Percentiles rank a stretch among this genome's conserved stretches.
phyloP scores from a whole-genome alignment of 495 filamentous ascomycete genomes.

The Rhizodiscina lignyota region DNA sequence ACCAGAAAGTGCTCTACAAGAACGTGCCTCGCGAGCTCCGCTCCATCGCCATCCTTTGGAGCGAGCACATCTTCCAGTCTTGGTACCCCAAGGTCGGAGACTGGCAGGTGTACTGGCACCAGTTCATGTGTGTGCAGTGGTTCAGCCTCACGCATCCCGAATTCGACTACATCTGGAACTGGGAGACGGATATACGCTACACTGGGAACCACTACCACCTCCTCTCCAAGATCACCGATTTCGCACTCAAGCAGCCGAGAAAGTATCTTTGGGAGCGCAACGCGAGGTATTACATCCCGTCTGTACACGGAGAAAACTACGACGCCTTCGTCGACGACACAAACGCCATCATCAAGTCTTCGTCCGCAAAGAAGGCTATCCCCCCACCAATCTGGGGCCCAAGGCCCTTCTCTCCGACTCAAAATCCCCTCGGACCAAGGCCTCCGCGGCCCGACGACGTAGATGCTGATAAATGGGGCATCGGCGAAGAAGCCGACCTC shows the following conservation, averaged over 20 bases:
- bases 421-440: slow-evolving; percentile 39
- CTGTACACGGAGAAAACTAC: slow-evolving; percentile 44
- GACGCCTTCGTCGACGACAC: slow-evolving; percentile 30
- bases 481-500: slow-evolving; percentile 60
- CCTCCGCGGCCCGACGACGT: slow-evolving; percentile 34
- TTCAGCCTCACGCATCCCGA: slow-evolving; percentile 53
- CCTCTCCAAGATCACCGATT: slow-evolving; percentile 39
- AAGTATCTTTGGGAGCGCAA: slow-evolving; percentile 61
- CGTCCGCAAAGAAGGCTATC: slow-evolving; percentile 17
- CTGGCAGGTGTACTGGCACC: slow-evolving; percentile 27
- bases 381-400: slow-evolving; percentile 49
- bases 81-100: slow-evolving; percentile 38
- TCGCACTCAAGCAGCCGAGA: slow-evolving; percentile 44
- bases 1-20: slow-evolving; percentile 33
- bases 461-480: slow-evolving; percentile 55
- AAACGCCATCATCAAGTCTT: slow-evolving; percentile 17
- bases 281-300: slow-evolving; percentile 53
- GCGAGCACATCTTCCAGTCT: slow-evolving; percentile 34
- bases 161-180: slow-evolving; percentile 64
- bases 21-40: slow-evolving; percentile 48
- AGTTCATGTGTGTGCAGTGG: slow-evolving; percentile 44
- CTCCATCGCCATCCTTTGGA: slow-evolving; percentile 53
- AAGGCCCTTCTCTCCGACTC: slow-evolving; percentile 27
- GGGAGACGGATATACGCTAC: slow-evolving; percentile 56
- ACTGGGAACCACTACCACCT: slow-evolving; percentile 58